These are phyloP conservation scores for Talaromyces rugulosus DNA, from an alignment of 2,329 filamentous ascomycete species.

Conservation along the genomic window DNA sequence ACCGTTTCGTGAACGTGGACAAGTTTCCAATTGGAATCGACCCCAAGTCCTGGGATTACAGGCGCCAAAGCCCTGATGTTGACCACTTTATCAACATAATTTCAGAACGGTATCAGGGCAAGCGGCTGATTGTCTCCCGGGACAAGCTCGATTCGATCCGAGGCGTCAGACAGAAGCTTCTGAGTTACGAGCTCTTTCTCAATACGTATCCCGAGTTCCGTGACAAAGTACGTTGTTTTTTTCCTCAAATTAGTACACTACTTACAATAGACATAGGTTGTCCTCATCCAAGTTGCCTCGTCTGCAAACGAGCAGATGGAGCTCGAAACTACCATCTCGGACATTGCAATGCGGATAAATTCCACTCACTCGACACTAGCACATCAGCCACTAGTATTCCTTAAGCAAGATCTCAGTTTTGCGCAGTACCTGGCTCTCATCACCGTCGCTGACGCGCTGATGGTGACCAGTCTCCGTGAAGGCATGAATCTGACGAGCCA, in stretches of 20 bases:
- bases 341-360: conserved; percentile 93
- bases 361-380: conserved; percentile 84
- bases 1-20: conserved; percentile 86
- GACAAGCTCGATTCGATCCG: conserved; percentile 93
- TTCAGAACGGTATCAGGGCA: conserved; percentile 77
- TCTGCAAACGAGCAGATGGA: conserved; percentile 86
- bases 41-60: conserved; percentile 66
- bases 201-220: conserved; percentile 90
- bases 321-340: conserved; percentile 80
- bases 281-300: conserved; percentile 89
- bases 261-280: conserved; percentile 52
- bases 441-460: conserved; percentile 82
- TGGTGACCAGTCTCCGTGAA: conserved; percentile 92
- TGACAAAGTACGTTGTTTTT: conserved; percentile 51
- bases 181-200: conserved; percentile 88
- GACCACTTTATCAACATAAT: conserved; percentile 74
- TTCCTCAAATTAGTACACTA: neutral
- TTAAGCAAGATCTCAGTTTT: conserved; percentile 93
- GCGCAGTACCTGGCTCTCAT: conserved; percentile 88
- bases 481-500: conserved; percentile 97
- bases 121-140: conserved; percentile 84
- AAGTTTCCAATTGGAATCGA: conserved; percentile 88
- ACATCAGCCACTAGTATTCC: conserved; percentile 87
- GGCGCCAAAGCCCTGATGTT: conserved; percentile 69
- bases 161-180: conserved; percentile 86